phyloP scores from a whole-genome alignment of 23 red algal species.

The Gracilaria gracilis region DNA sequence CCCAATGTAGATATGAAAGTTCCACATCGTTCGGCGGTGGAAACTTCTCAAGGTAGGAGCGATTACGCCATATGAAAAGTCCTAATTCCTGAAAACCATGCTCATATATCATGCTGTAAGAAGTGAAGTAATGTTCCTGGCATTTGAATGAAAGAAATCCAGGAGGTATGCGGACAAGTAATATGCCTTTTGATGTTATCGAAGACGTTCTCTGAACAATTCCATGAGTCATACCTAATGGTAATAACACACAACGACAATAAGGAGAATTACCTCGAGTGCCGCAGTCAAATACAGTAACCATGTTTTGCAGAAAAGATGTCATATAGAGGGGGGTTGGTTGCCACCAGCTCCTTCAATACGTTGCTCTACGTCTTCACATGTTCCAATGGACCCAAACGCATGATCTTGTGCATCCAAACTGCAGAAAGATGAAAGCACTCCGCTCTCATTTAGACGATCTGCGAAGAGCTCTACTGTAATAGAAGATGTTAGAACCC shows the following conservation, averaged over 20 bases:
- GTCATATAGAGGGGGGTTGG: conserved; percentile 11
- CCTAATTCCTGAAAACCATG: conserved; percentile 7
- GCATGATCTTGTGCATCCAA: not conserved
- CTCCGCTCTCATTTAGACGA: conserved; percentile 34
- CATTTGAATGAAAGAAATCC: conserved; percentile 1
- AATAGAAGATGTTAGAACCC: conserved; percentile 1
- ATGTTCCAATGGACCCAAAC: conserved; percentile 1
- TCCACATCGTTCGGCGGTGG: conserved; percentile 17
- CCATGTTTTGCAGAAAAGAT: conserved; percentile 2
- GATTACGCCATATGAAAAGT: conserved; percentile 21
- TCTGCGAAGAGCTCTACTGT: conserved; percentile 34
- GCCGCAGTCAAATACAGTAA: conserved; percentile 24
- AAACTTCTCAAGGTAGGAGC: not conserved
- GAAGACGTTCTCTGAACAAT: not conserved
- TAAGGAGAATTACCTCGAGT: no score
- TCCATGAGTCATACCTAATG: no score
- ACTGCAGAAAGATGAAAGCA: conserved; percentile 6
- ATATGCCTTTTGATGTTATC: not conserved
- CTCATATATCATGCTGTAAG: not conserved
- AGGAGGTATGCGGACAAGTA: not conserved
- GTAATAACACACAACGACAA: no score
- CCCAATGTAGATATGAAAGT: conserved; percentile 21
- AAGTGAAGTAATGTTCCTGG: not conserved
- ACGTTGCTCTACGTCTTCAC: not conserved
- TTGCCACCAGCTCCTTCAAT: conserved; percentile 21